Conservation (phyloP, 1,139 yeast species). For the Yamadazyma triangularis region DNA sequence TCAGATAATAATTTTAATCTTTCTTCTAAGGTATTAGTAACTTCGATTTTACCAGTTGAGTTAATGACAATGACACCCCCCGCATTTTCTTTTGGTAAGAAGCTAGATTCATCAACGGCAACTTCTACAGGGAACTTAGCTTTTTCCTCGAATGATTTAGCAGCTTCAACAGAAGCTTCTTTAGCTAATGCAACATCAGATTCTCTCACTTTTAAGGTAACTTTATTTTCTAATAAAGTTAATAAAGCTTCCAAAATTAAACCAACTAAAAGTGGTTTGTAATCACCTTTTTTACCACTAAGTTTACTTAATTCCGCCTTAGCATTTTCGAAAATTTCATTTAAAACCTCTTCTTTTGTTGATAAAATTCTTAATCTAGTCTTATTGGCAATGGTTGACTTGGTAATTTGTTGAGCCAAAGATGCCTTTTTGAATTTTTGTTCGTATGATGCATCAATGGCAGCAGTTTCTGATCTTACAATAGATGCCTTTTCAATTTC, state of each 20-base stretch:
- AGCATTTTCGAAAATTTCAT: constrained; percentile 69
- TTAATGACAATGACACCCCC: constrained; percentile 84
- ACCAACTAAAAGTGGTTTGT: constrained; percentile 67
- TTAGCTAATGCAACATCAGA: constrained; percentile 62
- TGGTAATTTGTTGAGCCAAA: constrained; percentile 90
- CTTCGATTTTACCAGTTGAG: constrained; percentile 76
- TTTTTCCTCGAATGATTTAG: constrained; percentile 57
- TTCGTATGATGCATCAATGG: constrained; percentile 78
- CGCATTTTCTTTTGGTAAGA: constrained; percentile 57
- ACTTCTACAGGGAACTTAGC: constrained; percentile 48
- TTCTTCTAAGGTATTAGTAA: constrained; percentile 90
- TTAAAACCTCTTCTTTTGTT: constrained; percentile 79
- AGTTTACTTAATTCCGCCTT: constrained; percentile 55
- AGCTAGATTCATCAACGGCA: constrained; percentile 51
- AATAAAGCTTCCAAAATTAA: constrained; percentile 81
- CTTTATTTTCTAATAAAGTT: constrained; percentile 68
- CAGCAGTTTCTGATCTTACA: constrained; percentile 87
- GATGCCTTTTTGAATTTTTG: constrained; percentile 87
- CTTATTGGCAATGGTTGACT: constrained; percentile 92
- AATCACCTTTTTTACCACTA: constrained; percentile 45
- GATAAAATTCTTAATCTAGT: constrained; percentile 86
- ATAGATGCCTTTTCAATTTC: constrained; percentile 95
- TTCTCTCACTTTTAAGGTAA: constrained; percentile 64
- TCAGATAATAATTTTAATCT: constrained; percentile 79
- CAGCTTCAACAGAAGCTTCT: constrained; percentile 59